These are phyloP conservation scores for Coemansia sp. DNA, from an alignment of 192 early-diverging fungal genomes.

Conservation along the genomic window DNA sequence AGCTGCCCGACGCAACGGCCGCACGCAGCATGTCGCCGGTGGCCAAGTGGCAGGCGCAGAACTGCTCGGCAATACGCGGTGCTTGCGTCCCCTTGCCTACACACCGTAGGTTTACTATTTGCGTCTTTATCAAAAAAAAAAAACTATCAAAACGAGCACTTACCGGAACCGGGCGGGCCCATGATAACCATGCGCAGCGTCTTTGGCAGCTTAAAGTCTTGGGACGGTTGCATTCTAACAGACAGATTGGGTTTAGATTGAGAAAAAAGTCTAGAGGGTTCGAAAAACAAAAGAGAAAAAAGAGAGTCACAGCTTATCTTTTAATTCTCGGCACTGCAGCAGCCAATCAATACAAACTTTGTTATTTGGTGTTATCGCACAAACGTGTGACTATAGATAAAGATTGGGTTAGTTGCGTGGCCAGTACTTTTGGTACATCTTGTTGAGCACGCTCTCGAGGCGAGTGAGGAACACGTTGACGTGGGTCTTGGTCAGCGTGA, in stretches of 20 bases:
- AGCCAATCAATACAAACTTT: no score
- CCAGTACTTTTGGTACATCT: conserved; percentile 54
- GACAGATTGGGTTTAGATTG: conserved; percentile 4
- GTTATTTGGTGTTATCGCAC: no score
- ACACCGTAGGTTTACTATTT: neutral
- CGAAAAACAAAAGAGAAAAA: conserved; percentile 2
- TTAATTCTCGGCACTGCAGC: no score
- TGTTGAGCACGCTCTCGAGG: conserved; percentile 58
- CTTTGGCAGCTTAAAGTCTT: conserved; percentile 52
- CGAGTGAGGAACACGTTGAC: conserved; percentile 67
- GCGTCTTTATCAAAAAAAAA: neutral
- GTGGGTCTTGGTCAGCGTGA: conserved; percentile 65
- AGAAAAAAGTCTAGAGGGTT: conserved; percentile 1
- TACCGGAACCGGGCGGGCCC: conserved; percentile 88
- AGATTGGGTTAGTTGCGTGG: conserved; percentile 4
- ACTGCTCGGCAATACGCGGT: conserved; percentile 92
- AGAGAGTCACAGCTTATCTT: neutral
- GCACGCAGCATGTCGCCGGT: conserved; percentile 99
- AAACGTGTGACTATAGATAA: neutral
- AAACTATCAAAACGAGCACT: conserved; percentile 11
- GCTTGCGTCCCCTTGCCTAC: conserved; percentile 92
- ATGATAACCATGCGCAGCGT: conserved; percentile 78
- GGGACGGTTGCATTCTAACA: conserved; percentile 16
- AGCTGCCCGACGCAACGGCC: conserved; percentile 87
- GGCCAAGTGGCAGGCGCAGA: conserved; percentile 96